These are phyloP conservation scores for Maudiozyma bulderi DNA, from an alignment of 805 yeast species.

Conservation along the genomic window DNA sequence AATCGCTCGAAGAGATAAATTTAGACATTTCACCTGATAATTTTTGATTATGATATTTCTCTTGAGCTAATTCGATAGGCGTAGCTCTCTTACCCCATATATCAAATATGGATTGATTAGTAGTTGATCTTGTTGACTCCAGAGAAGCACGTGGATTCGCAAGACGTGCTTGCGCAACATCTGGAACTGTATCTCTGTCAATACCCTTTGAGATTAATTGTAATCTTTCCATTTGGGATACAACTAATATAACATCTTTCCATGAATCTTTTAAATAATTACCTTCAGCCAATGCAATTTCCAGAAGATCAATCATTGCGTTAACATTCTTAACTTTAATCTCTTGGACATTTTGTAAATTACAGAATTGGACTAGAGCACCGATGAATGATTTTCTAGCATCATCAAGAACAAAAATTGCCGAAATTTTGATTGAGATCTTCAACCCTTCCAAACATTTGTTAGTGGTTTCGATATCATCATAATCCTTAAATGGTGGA, in stretches of 20 bases:
- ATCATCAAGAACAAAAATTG: conserved; percentile 72
- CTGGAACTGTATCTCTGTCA: conserved; percentile 77
- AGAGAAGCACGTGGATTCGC: conserved; percentile 43
- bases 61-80: conserved; percentile 58
- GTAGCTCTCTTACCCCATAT: conserved; percentile 46
- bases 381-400: conserved; percentile 86
- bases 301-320: conserved; percentile 66
- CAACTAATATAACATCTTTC: conserved; percentile 70
- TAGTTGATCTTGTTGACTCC: conserved; percentile 37
- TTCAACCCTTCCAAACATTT: conserved; percentile 79
- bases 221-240: conserved; percentile 85
- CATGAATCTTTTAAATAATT: conserved; percentile 64
- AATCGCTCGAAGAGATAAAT: conserved; percentile 51
- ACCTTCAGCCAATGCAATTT: conserved; percentile 75
- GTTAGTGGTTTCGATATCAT: conserved; percentile 59
- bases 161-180: conserved; percentile 65
- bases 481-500: conserved; percentile 84
- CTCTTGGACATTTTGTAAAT: conserved; percentile 68
- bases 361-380: conserved; percentile 80
- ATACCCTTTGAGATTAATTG: conserved; percentile 83
- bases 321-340: conserved; percentile 70
- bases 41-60: conserved; percentile 63
- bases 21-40: conserved; percentile 49
- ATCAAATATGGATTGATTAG: conserved; percentile 42
- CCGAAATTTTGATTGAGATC: conserved; percentile 70